phyloP scores from a whole-genome alignment of 768 basidiomycete species.

The Fistulinella prunicolor region DNA sequence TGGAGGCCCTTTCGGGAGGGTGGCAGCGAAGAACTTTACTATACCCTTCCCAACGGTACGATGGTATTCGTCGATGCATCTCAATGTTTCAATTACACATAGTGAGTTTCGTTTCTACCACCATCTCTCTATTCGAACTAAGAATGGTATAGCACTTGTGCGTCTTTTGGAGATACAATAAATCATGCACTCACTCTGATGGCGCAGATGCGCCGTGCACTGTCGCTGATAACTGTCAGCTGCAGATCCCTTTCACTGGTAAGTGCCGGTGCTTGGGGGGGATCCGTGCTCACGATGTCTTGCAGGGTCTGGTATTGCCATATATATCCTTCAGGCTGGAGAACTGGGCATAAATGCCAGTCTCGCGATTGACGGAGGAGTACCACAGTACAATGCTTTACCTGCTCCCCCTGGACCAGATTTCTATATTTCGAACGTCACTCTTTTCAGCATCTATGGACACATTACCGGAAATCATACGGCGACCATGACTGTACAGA shows the following conservation, averaged over 20 bases:
- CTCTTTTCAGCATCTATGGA: conserved; percentile 13
- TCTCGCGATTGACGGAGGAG: conserved; percentile 11
- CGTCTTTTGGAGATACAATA: background rate
- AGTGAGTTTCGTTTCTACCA: conserved; percentile 5
- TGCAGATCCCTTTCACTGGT: conserved; percentile 17
- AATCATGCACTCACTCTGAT: background rate
- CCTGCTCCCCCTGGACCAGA: conserved; percentile 12
- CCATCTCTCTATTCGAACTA: background rate
- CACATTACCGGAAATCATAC: conserved; percentile 14
- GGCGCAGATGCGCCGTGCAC: conserved; percentile 11
- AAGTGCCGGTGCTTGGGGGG: background rate
- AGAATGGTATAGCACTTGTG: conserved; percentile 7
- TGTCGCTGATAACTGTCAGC: conserved; percentile 8
- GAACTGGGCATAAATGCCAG: conserved; percentile 14
- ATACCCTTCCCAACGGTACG: conserved; percentile 6
- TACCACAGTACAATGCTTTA: conserved; percentile 2
- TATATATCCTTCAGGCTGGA: conserved; percentile 21
- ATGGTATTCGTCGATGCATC: conserved; percentile 13
- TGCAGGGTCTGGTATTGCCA: conserved; percentile 17
- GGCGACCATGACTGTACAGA: conserved; percentile 9
- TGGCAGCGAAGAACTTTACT: conserved; percentile 11
- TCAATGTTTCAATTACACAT: conserved; percentile 14
- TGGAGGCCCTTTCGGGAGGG: conserved; percentile 10
- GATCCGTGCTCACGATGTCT: background rate
- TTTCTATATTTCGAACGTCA: conserved; percentile 12